Evolutionary conservation across 225 moss, liverwort and hornwort species (phyloP), one percentile per base, ranked within the genome.

Genomic region (Takakia lepidozioides): DNA sequence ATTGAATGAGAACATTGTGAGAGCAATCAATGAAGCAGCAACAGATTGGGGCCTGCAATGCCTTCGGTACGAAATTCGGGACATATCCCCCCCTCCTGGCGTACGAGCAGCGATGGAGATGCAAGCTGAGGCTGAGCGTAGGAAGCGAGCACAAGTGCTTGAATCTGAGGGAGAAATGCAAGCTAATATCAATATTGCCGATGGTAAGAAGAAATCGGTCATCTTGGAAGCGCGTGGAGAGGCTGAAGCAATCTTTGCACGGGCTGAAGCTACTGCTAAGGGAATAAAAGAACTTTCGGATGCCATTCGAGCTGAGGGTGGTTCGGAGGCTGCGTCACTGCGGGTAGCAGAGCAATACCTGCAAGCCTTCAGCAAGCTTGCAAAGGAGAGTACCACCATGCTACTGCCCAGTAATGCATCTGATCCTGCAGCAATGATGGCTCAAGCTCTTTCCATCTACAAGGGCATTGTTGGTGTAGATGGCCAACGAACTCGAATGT

Each of bases 21-120:
- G 76, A 68, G 63, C 91, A 46, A 98, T 98, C 49, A 98, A 91
- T 43, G 91, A 91, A 62, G 95, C 95, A 58, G 95, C 95, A 37
- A 56, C 61, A 29, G 87, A 98, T 52, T 98, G 95, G 95, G 95
- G 95, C 44, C 87, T 98, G 11, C 87, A 90, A 38, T 98, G 95
- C 58, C 41, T 98, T 62, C 82, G 95, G 46, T 98, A 98, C 34
- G 95, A 91, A 69, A 98, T 98, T 29, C 87, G 95, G 52, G 95
- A 98, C 48, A 98, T 98, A 18, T 87, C 82, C 49, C 95, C 95
- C 38, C 95, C 95, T 50, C 91, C 91, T 38, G 95, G 95, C 25
- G 91, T 98, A 53, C 83, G 80, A 60, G 90, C 95, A 57, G 95
- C 95, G 28, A 98, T 98, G 95, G 95, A 98, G 68, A 91, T 98